phyloP scores from a whole-genome alignment of 148 eudicot species.

The Amaranthus palmeri region DNA sequence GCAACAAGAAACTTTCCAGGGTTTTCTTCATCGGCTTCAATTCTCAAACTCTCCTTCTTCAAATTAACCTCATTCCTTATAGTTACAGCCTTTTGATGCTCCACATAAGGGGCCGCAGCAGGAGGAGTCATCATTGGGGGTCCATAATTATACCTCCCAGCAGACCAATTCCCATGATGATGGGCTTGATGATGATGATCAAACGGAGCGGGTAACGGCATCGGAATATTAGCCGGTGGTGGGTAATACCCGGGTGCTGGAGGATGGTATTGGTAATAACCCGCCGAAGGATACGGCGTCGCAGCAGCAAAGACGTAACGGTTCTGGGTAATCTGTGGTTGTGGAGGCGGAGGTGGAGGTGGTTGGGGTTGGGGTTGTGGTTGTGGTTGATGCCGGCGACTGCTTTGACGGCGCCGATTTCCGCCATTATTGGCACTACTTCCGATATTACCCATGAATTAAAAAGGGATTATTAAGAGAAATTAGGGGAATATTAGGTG shows the following conservation, averaged over 20 bases:
- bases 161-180: constrained; percentile 45
- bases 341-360: constrained; percentile 18
- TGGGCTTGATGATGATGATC: constrained; percentile 72
- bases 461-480: no score
- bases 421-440: constrained; percentile 41
- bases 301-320: constrained; percentile 77
- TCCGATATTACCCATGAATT: constrained; percentile 57
- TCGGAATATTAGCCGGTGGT: constrained; percentile 38
- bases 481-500: no score
- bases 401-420: constrained; percentile 39
- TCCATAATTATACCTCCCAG: constrained; percentile 55
- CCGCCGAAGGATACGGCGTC: constrained; percentile 58
- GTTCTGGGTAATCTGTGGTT: constrained; percentile 48
- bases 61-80: constrained; percentile 83
- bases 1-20: constrained; percentile 78
- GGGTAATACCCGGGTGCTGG: constrained; percentile 52
- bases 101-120: constrained; percentile 44
- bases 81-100: constrained; percentile 93
- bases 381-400: constrained; percentile 38
- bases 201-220: constrained; percentile 69
- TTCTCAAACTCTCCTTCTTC: constrained; percentile 80
- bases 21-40: constrained; percentile 68
- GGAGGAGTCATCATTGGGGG: constrained; percentile 43
- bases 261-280: constrained; percentile 55
- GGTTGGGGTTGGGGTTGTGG: constrained; percentile 28